Base-by-base conservation (phyloP, 179 eudicot species). In the Gypsophila paniculata region DNA sequence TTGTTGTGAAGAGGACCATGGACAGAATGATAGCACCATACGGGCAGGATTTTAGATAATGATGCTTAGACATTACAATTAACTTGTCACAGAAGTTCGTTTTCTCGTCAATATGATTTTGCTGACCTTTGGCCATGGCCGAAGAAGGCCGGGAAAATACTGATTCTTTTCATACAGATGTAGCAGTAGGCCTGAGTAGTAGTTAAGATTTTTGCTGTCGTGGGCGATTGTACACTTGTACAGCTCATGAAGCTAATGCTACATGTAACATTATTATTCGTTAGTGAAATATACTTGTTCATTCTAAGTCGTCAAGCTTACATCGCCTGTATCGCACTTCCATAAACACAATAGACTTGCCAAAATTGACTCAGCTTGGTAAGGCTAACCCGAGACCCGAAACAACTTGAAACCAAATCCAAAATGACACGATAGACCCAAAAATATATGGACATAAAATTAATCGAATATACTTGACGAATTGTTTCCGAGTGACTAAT, bases 1-100 rank as follows among this genome's bases (percentile, higher is more conserved):
- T 72, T 54, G 80, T 76, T 61, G 90, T 83, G 74, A 83, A 76
- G 55, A 78, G 73, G 69, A 75, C 82, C 42, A 73, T 72, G 68
- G 74, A 72, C 70, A 68, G 29, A 61, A 54, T 51, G 72, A 14
- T 61, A 54, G 69, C 67, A 46, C 77, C 83, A 69, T 72, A 68
- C 14, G 69, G 69, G 79, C 70, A 72, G 57, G 62, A 69, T 38
- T 42, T 68, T 71, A 81, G 79, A 73, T 72, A 77, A 61, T 83
- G 77, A 83, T 80, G 69, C 67, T 19, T 52, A 52, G 49, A 62
- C 11, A 55, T 61, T 26, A 0, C 57, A 53, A n/a, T 22, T 21
- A 23, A 29, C 63, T 62, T 78, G 34, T 74, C 42, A 58, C 42
- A 63, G 25, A 49, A 71, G 55, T 65, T 64, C 32, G 8, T 21